These are phyloP conservation scores for Paramecium sonneborni DNA, from an alignment of 73 alveolate genomes.

Conservation along the genomic window DNA sequence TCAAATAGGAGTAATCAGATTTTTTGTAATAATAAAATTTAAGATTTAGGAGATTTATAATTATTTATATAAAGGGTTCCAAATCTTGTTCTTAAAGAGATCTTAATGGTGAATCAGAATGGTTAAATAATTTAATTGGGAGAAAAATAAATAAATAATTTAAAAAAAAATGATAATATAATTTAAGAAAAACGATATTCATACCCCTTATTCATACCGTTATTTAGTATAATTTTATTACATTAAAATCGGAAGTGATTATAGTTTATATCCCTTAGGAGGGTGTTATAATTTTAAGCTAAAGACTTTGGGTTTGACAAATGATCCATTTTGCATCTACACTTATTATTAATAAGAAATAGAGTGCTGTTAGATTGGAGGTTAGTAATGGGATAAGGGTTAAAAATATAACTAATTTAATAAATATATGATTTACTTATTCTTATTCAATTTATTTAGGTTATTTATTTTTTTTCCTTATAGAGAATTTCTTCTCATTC, in stretches of 20 bases:
- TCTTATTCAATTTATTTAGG: not conserved
- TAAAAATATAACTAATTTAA: not conserved
- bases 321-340: conserved; percentile 21
- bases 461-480: not conserved
- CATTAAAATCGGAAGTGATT: conserved; percentile 24
- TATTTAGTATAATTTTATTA: conserved; percentile 16
- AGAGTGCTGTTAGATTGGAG: not conserved
- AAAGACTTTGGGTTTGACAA: conserved; percentile 43
- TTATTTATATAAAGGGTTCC: not conserved
- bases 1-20: no score
- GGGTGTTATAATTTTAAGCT: conserved; percentile 36
- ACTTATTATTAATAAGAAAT: not conserved
- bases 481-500: not conserved
- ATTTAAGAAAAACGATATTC: not conserved
- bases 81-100: not conserved
- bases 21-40: no score
- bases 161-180: not conserved
- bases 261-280: conserved; percentile 29
- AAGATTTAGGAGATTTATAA: no score
- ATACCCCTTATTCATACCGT: not conserved
- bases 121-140: not conserved
- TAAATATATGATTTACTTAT: not conserved
- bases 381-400: not conserved
- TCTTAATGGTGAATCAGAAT: not conserved
- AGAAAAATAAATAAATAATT: no score